These are phyloP conservation scores for Stenocarpella maydis DNA, from an alignment of 2,329 filamentous ascomycete genomes.

Conservation along the genomic window DNA sequence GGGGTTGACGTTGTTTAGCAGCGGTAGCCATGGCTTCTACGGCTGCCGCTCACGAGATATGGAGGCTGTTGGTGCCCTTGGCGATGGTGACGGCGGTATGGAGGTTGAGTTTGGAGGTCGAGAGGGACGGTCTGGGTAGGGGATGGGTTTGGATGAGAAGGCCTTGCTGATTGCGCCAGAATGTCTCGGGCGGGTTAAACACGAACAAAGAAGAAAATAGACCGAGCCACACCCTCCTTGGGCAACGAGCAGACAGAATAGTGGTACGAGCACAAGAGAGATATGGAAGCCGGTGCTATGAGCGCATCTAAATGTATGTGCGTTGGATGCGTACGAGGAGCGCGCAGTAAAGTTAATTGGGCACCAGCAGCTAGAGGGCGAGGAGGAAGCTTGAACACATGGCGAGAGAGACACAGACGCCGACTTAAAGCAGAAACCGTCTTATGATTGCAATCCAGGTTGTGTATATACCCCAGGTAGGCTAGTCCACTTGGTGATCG, in stretches of 20 bases:
- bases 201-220: background rate
- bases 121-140: background rate
- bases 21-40: conserved; percentile 36
- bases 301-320: background rate
- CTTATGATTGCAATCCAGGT: conserved; percentile 5
- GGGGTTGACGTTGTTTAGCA: conserved; percentile 49
- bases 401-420: conserved; percentile 6
- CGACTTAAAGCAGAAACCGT: conserved; percentile 6
- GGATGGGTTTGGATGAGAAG: background rate
- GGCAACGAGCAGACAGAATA: background rate
- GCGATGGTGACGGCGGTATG: background rate
- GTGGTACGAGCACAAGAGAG: background rate
- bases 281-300: background rate
- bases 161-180: background rate
- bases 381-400: conserved; percentile 16
- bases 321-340: background rate
- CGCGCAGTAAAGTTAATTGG: conserved; percentile 3
- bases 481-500: conserved; percentile 14
- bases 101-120: background rate
- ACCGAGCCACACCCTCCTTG: background rate
- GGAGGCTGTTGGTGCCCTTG: conserved; percentile 8
- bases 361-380: background rate
- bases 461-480: conserved; percentile 22
- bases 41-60: background rate
- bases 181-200: background rate